These are phyloP conservation scores for Linnemannia elongata DNA, from an alignment of 192 early-diverging fungal genomes.

Conservation along the genomic window DNA sequence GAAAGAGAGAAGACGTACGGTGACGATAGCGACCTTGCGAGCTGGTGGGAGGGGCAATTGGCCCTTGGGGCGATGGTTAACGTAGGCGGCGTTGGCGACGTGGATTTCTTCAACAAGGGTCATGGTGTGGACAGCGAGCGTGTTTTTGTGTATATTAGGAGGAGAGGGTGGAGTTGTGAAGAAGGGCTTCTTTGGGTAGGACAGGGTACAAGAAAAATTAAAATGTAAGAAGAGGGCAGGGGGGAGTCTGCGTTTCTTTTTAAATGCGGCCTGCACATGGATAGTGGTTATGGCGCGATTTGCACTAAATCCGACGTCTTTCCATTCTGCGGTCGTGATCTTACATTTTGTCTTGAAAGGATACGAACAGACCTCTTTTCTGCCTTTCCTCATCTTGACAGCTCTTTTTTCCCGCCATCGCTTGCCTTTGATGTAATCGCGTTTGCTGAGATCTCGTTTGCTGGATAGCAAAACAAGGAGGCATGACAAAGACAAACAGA, in stretches of 20 bases:
- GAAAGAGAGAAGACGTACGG: neutral
- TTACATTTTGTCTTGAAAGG: neutral
- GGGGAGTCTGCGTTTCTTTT: too few relatives aligned
- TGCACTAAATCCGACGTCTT: slow-evolving; percentile 6
- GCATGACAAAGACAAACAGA: neutral
- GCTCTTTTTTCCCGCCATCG: neutral
- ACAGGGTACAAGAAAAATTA: neutral
- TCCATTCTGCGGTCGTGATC: too few relatives aligned
- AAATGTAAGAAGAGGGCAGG: neutral
- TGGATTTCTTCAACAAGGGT: slow-evolving; percentile 43
- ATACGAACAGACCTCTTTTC: neutral
- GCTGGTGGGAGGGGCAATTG: slow-evolving; percentile 58
- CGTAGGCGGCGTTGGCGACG: slow-evolving; percentile 54
- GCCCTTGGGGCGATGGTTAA: slow-evolving; percentile 42
- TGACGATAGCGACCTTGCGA: slow-evolving; percentile 57
- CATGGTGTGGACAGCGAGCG: neutral
- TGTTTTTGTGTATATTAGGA: neutral
- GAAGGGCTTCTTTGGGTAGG: neutral
- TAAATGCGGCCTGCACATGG: neutral
- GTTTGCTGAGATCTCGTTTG: neutral
- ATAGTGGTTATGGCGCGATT: neutral
- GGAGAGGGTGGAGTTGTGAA: neutral
- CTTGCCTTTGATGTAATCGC: neutral
- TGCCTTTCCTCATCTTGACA: neutral
- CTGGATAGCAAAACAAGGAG: neutral